These are phyloP conservation scores for Fusarium protoensiforme DNA, from an alignment of 2,329 filamentous ascomycete genomes.

Conservation along the genomic window DNA sequence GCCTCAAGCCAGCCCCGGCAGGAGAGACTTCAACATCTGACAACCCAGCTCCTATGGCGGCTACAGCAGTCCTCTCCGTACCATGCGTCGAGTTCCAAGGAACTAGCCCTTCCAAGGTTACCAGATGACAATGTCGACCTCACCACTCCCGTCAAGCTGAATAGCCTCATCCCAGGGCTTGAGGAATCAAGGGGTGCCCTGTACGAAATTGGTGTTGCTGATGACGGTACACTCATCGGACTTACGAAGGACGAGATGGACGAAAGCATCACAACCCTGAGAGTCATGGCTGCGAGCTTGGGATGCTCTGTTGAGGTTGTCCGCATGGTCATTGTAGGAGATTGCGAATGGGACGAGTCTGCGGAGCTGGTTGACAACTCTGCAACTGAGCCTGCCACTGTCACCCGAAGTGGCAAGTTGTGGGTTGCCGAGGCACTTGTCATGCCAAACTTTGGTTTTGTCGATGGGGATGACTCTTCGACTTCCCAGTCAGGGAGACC, in stretches of 20 bases:
- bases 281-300: slow-evolving; percentile 91
- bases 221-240: slow-evolving; percentile 91
- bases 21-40: slow-evolving; percentile 87
- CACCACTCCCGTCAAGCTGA: slow-evolving; percentile 58
- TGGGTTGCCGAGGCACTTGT: slow-evolving; percentile 93
- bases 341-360: slow-evolving; percentile 78
- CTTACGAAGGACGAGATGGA: slow-evolving; percentile 91
- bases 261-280: slow-evolving; percentile 86
- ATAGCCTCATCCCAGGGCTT: slow-evolving; percentile 77
- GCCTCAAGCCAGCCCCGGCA: slow-evolving; percentile 78
- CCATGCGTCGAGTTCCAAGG: slow-evolving; percentile 81
- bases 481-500: neutral
- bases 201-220: slow-evolving; percentile 96
- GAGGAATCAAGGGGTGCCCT: slow-evolving; percentile 94
- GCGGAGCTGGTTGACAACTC: slow-evolving; percentile 45
- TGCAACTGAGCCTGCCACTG: slow-evolving; percentile 32
- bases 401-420: slow-evolving; percentile 64
- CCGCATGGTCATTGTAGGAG: slow-evolving; percentile 84
- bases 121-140: slow-evolving; percentile 70
- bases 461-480: slow-evolving; percentile 10
- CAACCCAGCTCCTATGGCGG: slow-evolving; percentile 94
- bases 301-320: slow-evolving; percentile 87
- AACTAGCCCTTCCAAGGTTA: slow-evolving; percentile 79
- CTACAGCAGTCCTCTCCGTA: slow-evolving; percentile 94
- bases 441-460: slow-evolving; percentile 72